phyloP scores from a whole-genome alignment of 257 asterid genomes.

The Solanum habrochaites region DNA sequence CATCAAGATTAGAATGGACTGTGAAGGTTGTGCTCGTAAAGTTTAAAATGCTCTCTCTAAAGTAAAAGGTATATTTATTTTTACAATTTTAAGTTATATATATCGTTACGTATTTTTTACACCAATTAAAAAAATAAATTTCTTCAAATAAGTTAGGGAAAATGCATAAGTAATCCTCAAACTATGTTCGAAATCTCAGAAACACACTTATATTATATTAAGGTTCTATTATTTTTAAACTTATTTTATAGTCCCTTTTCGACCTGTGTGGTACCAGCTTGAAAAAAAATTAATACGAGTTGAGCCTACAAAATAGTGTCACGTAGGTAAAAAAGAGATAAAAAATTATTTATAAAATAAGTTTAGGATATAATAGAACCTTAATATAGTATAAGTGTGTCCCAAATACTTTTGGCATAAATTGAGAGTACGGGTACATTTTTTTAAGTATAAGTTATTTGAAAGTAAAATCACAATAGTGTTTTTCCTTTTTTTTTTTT shows the following conservation, averaged over 20 bases:
- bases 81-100: not conserved
- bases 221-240: too few species aligned
- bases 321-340: rapidly evolving
- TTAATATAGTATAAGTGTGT: too few species aligned
- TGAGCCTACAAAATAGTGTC: too few species aligned
- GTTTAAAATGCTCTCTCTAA: constrained; percentile 47
- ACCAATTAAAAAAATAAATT: not conserved
- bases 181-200: too few species aligned
- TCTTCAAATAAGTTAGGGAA: not conserved
- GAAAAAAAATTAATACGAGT: too few species aligned
- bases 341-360: too few species aligned
- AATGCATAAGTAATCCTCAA: too few species aligned
- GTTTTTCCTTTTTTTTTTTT: not conserved
- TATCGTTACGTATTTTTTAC: not conserved
- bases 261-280: too few species aligned
- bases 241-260: too few species aligned
- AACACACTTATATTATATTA: too few species aligned
- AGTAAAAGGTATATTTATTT: constrained; percentile 36
- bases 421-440: too few species aligned
- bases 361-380: rapidly evolving
- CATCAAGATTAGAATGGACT: constrained; percentile 72
- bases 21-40: constrained; percentile 78
- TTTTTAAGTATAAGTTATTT: not conserved
- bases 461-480: not conserved
- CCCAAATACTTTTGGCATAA: rapidly evolving